Base-by-base conservation (phyloP, 345 rosid species). In the Murraya koenigii region DNA sequence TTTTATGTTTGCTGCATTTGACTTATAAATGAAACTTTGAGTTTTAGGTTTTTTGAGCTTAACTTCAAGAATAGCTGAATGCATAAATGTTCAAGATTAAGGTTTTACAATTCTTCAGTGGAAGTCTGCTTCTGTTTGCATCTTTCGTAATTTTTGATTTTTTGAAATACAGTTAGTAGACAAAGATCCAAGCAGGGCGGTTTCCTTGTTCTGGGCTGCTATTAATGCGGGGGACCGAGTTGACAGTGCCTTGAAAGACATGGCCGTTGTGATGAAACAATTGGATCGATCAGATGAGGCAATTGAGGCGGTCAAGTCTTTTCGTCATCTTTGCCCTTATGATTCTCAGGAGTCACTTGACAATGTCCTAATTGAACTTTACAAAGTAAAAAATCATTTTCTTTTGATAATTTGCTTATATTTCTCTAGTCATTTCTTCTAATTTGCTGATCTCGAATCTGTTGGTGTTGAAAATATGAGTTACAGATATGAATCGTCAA, bases 191-290 rank as follows among this genome's bases (percentile, higher is more conserved):
- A 64, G 81, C 75, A 79, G 80, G 80, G 92, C 92, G 2, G 80
- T 90, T 84, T 85, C 95, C 17, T 72, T 92, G 82, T 90, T 90
- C 77, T 91, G 97, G 95, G 91, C 95, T 63, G 97, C 93, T 35
- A 92, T 91, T 65, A 92, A 92, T 83, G 83, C 86, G 26, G 93
- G 95, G 68, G 95, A 91, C 83, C 79, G 93, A 20, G 89, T 93
- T 58, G 97, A 91, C 55, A 90, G 95, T 80, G 90, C 94, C 10
- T 75, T 91, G 83, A 90, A 93, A 75, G 94, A 91, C 84, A 93
- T 91, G 97, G 95, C 94, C 1, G 90, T 88, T 52, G 94, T 90
- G 58, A 88, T 93, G 94, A 91, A 90, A 62, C 94, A 91, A 72
- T 61, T 91, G 79, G 67, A 90, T 79, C 80, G 95, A 78, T 69